These are phyloP conservation scores for Yamadazyma oceani DNA, from an alignment of 1,139 yeast species.

Conservation along the genomic window DNA sequence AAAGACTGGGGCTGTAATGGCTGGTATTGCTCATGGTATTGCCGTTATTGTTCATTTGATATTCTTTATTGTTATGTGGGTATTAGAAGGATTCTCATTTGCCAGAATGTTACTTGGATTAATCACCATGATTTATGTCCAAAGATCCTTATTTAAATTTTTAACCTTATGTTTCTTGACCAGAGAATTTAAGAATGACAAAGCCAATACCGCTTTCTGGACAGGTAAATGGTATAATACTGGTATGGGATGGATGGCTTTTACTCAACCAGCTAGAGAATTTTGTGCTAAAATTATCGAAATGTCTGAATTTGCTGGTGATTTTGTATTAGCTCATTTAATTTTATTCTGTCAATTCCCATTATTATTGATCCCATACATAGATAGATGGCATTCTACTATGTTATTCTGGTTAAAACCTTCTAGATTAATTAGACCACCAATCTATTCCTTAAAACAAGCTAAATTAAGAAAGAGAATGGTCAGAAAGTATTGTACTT, in stretches of 20 bases:
- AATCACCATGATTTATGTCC: slow-evolving; percentile 79
- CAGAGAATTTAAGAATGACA: slow-evolving; percentile 97
- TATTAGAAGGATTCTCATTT: slow-evolving; percentile 87
- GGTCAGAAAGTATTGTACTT: slow-evolving; percentile 90
- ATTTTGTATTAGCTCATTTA: slow-evolving; percentile 88
- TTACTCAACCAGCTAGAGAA: slow-evolving; percentile 97
- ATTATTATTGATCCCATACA: slow-evolving; percentile 75
- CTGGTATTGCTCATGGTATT: slow-evolving; percentile 94
- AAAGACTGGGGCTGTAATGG: slow-evolving; percentile 96
- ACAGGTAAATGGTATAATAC: slow-evolving; percentile 98
- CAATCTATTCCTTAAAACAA: slow-evolving; percentile 95
- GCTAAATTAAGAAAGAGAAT: slow-evolving; percentile 97
- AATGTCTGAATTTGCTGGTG: slow-evolving; percentile 95
- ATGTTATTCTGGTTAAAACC: slow-evolving; percentile 99
- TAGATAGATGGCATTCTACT: slow-evolving; percentile 98
- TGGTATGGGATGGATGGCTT: slow-evolving; percentile 93
- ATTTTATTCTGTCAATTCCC: slow-evolving; percentile 90
- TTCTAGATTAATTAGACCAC: slow-evolving; percentile 97
- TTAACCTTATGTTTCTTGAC: slow-evolving; percentile 80
- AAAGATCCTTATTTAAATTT: slow-evolving; percentile 84
- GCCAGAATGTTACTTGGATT: slow-evolving; percentile 86
- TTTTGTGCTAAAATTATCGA: slow-evolving; percentile 92
- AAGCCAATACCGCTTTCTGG: slow-evolving; percentile 98
- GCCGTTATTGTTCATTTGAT: slow-evolving; percentile 84
- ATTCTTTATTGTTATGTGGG: slow-evolving; percentile 96